Percentiles rank a stretch among this genome's conserved stretches.
phyloP scores from a whole-genome alignment of 768 basidiomycete species.

The Lepiota venenata region DNA sequence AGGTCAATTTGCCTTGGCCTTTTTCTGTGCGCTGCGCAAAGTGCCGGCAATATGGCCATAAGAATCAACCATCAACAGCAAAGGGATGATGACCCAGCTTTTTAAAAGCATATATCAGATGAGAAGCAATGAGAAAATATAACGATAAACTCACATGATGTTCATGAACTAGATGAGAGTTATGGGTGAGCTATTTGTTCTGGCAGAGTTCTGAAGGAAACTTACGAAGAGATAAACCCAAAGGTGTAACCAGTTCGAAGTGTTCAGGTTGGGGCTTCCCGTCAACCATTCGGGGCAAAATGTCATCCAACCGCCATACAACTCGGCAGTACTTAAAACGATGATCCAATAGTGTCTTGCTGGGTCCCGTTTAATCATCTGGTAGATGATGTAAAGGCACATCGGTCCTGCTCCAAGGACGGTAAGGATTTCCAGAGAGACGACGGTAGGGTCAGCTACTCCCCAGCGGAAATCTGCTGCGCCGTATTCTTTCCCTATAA shows the following conservation, averaged over 20 bases:
- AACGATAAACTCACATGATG: slow-evolving; percentile 49
- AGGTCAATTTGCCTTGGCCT: slow-evolving; percentile 27
- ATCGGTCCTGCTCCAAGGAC: slow-evolving; percentile 76
- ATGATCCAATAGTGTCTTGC: slow-evolving; percentile 79
- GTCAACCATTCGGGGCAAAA: slow-evolving; percentile 86
- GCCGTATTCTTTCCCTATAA: slow-evolving; percentile 76
- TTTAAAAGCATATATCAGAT: slow-evolving; percentile 7
- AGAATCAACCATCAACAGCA: slow-evolving; percentile 77
- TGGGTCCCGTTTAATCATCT: slow-evolving; percentile 61
- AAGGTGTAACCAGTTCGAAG: slow-evolving; percentile 63
- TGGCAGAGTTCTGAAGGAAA: slow-evolving; percentile 12
- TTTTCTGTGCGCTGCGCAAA: slow-evolving; percentile 40
- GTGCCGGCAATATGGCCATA: slow-evolving; percentile 65
- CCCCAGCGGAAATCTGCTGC: slow-evolving; percentile 84
- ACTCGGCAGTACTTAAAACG: slow-evolving; percentile 69
- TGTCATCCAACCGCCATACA: slow-evolving; percentile 90
- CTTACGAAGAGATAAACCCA: slow-evolving; percentile 82
- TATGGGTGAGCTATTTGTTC: background rate
- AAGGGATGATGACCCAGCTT: slow-evolving; percentile 79
- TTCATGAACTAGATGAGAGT: slow-evolving; percentile 66
- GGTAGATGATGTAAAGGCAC: slow-evolving; percentile 67
- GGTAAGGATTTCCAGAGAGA: slow-evolving; percentile 81
- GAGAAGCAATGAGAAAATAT: background rate
- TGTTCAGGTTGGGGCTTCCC: slow-evolving; percentile 69
- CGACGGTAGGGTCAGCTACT: slow-evolving; percentile 69